These are phyloP conservation scores for Phaffia tasmanica DNA, from an alignment of 768 basidiomycete genomes.

Conservation along the genomic window DNA sequence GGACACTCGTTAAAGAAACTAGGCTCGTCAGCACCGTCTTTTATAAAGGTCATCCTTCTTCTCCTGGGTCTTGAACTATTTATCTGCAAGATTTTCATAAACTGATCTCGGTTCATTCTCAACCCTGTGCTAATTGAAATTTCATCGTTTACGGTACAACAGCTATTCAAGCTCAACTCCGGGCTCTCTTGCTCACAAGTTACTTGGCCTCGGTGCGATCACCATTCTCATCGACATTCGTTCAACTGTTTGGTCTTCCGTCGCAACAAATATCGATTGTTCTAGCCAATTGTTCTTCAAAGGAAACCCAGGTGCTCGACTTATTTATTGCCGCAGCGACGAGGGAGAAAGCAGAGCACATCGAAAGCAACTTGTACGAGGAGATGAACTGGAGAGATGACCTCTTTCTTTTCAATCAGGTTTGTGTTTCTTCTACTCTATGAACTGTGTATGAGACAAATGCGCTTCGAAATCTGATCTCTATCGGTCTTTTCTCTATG, in stretches of 20 bases:
- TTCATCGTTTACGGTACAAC: neutral
- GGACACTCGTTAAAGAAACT: slow-evolving; percentile 3
- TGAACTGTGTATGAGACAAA: too few species aligned
- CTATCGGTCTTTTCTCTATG: too few species aligned
- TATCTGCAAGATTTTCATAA: neutral
- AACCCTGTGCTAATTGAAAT: neutral
- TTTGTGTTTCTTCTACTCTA: neutral
- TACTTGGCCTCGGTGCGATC: slow-evolving; percentile 15
- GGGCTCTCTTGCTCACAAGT: neutral
- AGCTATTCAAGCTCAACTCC: slow-evolving; percentile 15
- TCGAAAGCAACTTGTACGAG: slow-evolving; percentile 7
- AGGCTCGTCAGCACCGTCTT: neutral
- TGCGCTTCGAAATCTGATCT: too few species aligned
- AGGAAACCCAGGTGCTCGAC: slow-evolving; percentile 8
- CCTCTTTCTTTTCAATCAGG: slow-evolving; percentile 14
- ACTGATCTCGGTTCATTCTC: neutral
- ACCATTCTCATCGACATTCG: slow-evolving; percentile 4
- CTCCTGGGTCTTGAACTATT: neutral
- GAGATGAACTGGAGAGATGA: slow-evolving; percentile 18
- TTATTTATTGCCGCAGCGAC: slow-evolving; percentile 1
- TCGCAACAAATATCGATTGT: neutral
- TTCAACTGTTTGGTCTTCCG: neutral
- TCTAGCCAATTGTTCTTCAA: neutral
- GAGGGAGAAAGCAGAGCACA: slow-evolving; percentile 3
- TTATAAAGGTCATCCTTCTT: slow-evolving; percentile 1